Evolutionary conservation across 208 protist genomes (phyloP), one percentile per base, ranked within the genome.

Genomic region (Crithidia thermophila): DNA sequence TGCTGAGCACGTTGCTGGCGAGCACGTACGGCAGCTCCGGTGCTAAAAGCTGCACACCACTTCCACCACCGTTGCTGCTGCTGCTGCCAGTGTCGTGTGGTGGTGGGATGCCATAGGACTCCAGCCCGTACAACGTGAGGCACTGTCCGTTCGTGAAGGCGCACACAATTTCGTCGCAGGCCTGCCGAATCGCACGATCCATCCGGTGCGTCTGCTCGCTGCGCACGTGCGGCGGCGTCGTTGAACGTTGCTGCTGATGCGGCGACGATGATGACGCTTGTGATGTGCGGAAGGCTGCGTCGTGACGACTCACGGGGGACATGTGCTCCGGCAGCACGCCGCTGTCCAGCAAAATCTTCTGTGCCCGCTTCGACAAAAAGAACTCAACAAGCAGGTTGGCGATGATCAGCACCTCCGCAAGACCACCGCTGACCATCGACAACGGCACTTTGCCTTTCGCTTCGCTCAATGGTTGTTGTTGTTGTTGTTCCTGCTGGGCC

Each of bases 121-220:
- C 77, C 8, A 85, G 33, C 1, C 70, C 72, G 20, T 77, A 60
- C 28, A 90, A 39, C 37, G 78, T 77, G 21, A 62, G 49, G 14
- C 79, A 77, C n/a, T 47, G 64, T 3, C 64, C 75, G 30, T 45
- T 63, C 14, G 74, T 94, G 40, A 90, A 68, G 51, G 75, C 67
- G 14, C 63, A 65, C 10, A 94, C 81, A 0, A 94, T 40, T 45
- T 94, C 88, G 67, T 88, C 74, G 56, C 88, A 90, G 0, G 81
- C 84, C 14, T 62, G 51, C 4, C 75, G 76, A 13, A 94, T 76
- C 18, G 85, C 66, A 3, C 49, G 60, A 9, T 68, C 56, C 33
- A 80, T 67, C 36, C 50, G 46, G 27, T 46, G 47, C 11, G 57
- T 13, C 13, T 70, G 49, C 21, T 75, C 51, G 18, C 33, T 45